A percentile compares a stretch with the other conserved stretches of the same genome.
These are phyloP conservation scores for Nitzschia sp. DNA, from an alignment of 108 stramenopile species.

Conservation along the genomic window DNA sequence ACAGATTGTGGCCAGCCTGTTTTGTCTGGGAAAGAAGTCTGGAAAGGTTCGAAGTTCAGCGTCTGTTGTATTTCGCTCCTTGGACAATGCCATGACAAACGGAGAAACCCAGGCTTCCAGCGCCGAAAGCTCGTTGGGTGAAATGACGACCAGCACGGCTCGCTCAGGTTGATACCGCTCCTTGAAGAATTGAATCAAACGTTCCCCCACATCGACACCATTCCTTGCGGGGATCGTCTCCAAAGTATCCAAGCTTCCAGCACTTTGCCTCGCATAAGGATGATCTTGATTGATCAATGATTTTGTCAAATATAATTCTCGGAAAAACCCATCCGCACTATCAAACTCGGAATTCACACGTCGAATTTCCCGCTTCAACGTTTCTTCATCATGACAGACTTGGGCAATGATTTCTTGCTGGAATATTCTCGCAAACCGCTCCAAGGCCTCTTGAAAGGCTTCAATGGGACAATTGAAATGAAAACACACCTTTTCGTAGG, in stretches of 20 bases:
- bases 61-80: conserved; percentile 1
- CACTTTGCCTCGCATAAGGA: conserved; percentile 63
- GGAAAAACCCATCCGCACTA: conserved; percentile 26
- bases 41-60: conserved; percentile 11
- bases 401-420: conserved; percentile 35
- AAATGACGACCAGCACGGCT: conserved; percentile 70
- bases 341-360: conserved; percentile 73
- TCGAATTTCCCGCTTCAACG: conserved; percentile 62
- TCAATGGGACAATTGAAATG: conserved; percentile 59
- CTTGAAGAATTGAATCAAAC: conserved; percentile 59
- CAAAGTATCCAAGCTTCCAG: conserved; percentile 64
- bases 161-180: conserved; percentile 54
- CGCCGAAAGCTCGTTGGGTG: conserved; percentile 44
- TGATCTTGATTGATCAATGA: conserved; percentile 63
- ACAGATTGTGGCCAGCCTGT: conserved; percentile 15
- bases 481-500: conserved; percentile 76
- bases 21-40: conserved; percentile 33
- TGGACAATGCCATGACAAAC: conserved; percentile 56
- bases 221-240: conserved; percentile 41
- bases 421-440: conserved; percentile 65
- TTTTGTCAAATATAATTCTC: conserved; percentile 67
- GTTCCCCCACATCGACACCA: conserved; percentile 53
- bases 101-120: conserved; percentile 66
- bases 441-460: conserved; percentile 54
- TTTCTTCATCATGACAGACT: conserved; percentile 36